These are phyloP conservation scores for Colletotrichum sp. DNA, from an alignment of 2,329 filamentous ascomycete genomes.

Conservation along the genomic window DNA sequence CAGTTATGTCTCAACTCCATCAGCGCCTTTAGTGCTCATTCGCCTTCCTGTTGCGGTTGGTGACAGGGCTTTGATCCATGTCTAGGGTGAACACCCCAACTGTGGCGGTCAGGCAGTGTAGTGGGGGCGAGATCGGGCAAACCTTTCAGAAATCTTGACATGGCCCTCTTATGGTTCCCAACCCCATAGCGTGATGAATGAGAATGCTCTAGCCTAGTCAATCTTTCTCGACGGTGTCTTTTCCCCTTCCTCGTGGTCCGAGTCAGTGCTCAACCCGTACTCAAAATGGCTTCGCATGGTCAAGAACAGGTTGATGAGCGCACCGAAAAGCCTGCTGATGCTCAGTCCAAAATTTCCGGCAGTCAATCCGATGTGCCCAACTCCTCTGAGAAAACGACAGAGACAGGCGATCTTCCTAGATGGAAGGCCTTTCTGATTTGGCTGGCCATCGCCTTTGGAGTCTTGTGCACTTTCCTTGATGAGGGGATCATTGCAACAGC, in stretches of 20 bases:
- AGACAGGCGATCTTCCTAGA: not conserved
- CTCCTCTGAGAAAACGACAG: fast-evolving
- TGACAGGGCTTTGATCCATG: not conserved
- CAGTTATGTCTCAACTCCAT: not conserved
- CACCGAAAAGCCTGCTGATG: not conserved
- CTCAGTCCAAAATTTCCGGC: not conserved
- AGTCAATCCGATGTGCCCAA: not conserved
- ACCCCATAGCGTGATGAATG: not conserved
- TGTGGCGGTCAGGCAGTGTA: not conserved
- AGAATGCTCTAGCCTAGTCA: fast-evolving
- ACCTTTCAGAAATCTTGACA: not conserved
- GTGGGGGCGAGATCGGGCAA: not conserved
- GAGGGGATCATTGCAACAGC: conserved; percentile 40
- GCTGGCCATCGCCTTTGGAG: not conserved
- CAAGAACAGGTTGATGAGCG: not conserved
- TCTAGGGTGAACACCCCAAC: not conserved
- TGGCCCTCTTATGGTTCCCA: not conserved
- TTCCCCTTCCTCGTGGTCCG: fast-evolving
- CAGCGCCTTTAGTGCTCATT: not conserved
- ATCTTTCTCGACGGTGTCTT: not conserved
- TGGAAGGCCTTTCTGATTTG: conserved; percentile 2
- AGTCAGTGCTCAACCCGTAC: not conserved
- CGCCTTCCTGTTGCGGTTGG: conserved; percentile 7
- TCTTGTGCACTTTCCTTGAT: conserved; percentile 2
- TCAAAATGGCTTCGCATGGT: not conserved